A percentile compares a stretch with the other conserved stretches of the same genome.
phyloP scores from a whole-genome alignment of 305 asterid species.

The Striga hermonthica region DNA sequence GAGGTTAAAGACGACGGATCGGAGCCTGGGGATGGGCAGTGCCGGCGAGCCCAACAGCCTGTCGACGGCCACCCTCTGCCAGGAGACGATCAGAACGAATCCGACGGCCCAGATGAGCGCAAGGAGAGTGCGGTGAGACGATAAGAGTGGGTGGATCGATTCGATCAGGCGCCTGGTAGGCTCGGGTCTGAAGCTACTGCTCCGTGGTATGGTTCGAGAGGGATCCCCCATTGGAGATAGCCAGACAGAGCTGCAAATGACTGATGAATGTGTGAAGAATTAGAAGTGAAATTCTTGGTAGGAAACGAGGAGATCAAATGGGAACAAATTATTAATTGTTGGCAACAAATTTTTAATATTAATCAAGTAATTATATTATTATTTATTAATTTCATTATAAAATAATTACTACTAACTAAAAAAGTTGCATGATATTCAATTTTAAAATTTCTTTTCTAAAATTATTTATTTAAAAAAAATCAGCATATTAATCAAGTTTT shows the following conservation, averaged over 20 bases:
- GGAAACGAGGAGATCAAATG: too few species aligned
- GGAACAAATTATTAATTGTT: too few species aligned
- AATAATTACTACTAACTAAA: too few species aligned
- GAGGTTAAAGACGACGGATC: conserved; percentile 59
- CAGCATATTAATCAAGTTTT: too few species aligned
- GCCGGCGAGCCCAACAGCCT: conserved; percentile 41
- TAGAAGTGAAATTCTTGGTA: too few species aligned
- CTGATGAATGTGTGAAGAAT: neutral
- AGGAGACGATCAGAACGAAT: conserved; percentile 54
- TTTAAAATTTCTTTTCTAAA: too few species aligned
- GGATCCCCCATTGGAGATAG: conserved; percentile 44
- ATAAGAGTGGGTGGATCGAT: conserved; percentile 36
- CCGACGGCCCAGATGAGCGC: conserved; percentile 63
- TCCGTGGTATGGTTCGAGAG: conserved; percentile 42
- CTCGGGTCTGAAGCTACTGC: conserved; percentile 36
- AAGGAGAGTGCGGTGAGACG: conserved; percentile 45
- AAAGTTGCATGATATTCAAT: too few species aligned
- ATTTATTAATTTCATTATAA: too few species aligned
- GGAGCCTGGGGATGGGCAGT: conserved; percentile 65
- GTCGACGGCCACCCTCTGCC: conserved; percentile 61
- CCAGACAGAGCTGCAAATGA: neutral
- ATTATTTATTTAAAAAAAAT: too few species aligned
- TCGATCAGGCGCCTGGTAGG: conserved; percentile 35
- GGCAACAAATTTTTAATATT: too few species aligned
- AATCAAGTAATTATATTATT: too few species aligned